Conservation (phyloP, 1,284 basidiomycete genomes). For the Rhodotorula sp. region DNA sequence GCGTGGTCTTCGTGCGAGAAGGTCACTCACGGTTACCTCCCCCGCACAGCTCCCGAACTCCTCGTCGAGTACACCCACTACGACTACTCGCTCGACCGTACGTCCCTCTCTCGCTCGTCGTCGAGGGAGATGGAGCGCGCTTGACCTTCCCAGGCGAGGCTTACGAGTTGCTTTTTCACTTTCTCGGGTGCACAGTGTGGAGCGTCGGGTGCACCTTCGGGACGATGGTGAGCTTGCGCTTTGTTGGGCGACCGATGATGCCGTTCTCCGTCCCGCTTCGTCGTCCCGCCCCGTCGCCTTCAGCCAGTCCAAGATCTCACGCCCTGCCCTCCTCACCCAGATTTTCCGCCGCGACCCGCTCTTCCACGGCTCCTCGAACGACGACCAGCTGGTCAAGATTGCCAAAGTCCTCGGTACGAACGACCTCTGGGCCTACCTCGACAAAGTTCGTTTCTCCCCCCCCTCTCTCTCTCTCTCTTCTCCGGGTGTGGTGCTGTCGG, state of each 20-base stretch:
- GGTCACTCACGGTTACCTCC: too few species aligned
- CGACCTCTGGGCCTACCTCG: constrained; percentile 70
- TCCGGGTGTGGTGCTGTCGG: background rate
- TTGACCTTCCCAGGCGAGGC: background rate
- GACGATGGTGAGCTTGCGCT: constrained; percentile 68
- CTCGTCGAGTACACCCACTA: constrained; percentile 80
- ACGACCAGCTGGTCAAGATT: constrained; percentile 98
- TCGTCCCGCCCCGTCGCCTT: too few species aligned
- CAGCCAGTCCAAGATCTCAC: too few species aligned
- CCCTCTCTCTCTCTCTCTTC: background rate
- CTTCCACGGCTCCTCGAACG: constrained; percentile 86
- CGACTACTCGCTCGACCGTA: constrained; percentile 57
- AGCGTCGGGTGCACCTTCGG: constrained; percentile 98
- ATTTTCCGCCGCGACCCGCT: constrained; percentile 99
- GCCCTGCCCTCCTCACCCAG: constrained; percentile 53
- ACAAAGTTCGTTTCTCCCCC: constrained; percentile 45
- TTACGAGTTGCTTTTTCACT: background rate
- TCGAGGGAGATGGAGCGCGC: background rate
- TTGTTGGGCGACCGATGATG: too few species aligned
- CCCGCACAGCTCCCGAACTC: constrained; percentile 81
- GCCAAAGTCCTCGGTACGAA: constrained; percentile 96
- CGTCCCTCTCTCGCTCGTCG: background rate
- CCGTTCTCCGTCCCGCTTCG: background rate
- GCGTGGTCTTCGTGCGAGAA: too few species aligned
- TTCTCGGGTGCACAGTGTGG: constrained; percentile 75